Evolutionary conservation across 2,329 filamentous ascomycete genomes (phyloP).

Genomic region (Coleophoma eucalyptorum): DNA sequence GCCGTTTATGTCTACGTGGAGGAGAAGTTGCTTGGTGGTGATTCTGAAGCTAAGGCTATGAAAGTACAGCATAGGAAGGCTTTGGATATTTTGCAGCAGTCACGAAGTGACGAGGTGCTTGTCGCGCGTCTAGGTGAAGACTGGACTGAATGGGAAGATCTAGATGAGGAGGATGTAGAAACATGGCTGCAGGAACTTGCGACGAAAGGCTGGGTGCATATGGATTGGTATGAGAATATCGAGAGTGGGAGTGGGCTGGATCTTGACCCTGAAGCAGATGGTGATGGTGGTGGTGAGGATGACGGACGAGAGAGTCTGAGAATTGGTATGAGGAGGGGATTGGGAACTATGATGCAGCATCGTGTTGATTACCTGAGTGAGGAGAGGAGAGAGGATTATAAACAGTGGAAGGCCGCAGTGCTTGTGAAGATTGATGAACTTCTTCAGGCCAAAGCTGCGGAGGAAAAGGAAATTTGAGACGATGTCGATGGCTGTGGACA

Average conservation of each 20-base stretch:
- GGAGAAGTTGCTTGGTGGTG: constrained; percentile 37
- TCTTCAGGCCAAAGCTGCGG: not conserved
- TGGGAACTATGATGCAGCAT: constrained; percentile 68
- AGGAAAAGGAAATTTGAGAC: too few relatives aligned
- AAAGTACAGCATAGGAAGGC: constrained; percentile 42
- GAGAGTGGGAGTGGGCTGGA: constrained; percentile 25
- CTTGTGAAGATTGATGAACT: constrained; percentile 50
- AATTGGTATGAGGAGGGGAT: constrained; percentile 13
- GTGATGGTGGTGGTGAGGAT: constrained; percentile 20
- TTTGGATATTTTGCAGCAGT: constrained; percentile 35
- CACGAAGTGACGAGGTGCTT: constrained; percentile 33
- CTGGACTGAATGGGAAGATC: constrained; percentile 49
- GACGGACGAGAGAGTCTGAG: constrained; percentile 17
- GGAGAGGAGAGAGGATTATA: constrained; percentile 56
- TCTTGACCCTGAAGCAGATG: constrained; percentile 1
- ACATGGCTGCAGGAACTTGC: constrained; percentile 55
- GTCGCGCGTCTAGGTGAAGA: constrained; percentile 41
- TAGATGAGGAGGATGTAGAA: constrained; percentile 54
- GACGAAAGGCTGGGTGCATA: constrained; percentile 41
- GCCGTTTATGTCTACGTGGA: constrained; percentile 59
- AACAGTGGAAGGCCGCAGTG: constrained; percentile 59
- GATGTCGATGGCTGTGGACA: too few relatives aligned
- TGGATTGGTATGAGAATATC: constrained; percentile 58
- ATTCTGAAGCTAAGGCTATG: constrained; percentile 37
- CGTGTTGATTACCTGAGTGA: constrained; percentile 69